phyloP scores from a whole-genome alignment of 1,284 basidiomycete genomes.

The Xerocomus alliaceus region DNA sequence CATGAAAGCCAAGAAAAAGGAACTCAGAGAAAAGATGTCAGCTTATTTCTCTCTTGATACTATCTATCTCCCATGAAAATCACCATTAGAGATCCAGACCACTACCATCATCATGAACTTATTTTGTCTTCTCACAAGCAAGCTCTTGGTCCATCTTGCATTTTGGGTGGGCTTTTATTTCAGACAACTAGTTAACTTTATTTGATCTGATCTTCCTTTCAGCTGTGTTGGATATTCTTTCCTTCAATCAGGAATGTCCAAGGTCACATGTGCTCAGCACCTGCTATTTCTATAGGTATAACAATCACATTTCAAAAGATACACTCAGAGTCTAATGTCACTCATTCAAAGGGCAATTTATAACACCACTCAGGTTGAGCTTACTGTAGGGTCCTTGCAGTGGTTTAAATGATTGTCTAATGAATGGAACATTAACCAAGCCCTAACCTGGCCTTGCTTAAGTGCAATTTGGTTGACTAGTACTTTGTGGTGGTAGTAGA shows the following conservation, averaged over 20 bases:
- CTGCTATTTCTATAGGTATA: conserved; percentile 16
- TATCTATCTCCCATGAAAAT: not conserved
- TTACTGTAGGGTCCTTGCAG: not conserved
- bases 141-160: not conserved
- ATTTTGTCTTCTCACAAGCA: conserved; percentile 11
- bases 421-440: too few relatives aligned
- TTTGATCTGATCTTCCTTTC: not conserved
- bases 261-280: not conserved
- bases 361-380: not conserved
- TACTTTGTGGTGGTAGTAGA: too few relatives aligned
- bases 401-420: too few relatives aligned
- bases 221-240: conserved; percentile 8
- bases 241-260: conserved; percentile 14
- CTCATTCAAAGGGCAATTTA: not conserved
- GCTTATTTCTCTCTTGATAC: not conserved
- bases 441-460: too few relatives aligned
- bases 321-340: too few relatives aligned
- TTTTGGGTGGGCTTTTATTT: not conserved
- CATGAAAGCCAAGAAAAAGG: not conserved
- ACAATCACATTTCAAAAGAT: not conserved
- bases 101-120: conserved; percentile 5
- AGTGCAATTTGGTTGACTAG: too few relatives aligned
- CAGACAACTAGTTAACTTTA: not conserved
- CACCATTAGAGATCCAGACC: not conserved
- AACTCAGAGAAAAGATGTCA: conserved; percentile 1